phyloP scores from a whole-genome alignment of 2,329 filamentous ascomycete genomes.

The Monosporascus sp. region DNA sequence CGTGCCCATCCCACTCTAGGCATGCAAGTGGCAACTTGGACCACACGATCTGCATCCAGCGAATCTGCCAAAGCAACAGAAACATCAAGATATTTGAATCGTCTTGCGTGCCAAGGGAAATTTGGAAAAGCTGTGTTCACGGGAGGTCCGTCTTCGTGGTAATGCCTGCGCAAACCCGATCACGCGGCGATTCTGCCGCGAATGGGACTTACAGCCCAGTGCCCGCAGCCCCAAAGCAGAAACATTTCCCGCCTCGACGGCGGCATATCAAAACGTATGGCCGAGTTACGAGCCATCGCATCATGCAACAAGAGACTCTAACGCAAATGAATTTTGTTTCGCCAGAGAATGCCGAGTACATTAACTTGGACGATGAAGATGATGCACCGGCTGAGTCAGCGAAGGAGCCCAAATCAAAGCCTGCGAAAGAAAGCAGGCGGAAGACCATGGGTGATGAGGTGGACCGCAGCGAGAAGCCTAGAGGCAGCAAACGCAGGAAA shows the following conservation, averaged over 20 bases:
- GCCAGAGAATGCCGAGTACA: slow-evolving; percentile 11
- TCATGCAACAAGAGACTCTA: slow-evolving; percentile 20
- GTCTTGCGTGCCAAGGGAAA: background rate
- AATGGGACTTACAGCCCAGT: slow-evolving; percentile 17
- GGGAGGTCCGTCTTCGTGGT: background rate
- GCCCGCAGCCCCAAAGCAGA: slow-evolving; percentile 20
- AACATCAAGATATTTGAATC: background rate
- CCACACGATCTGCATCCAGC: too few relatives aligned
- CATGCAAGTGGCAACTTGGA: too few relatives aligned
- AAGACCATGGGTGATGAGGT: slow-evolving; percentile 24
- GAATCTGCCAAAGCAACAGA: background rate
- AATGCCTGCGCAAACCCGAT: slow-evolving; percentile 22
- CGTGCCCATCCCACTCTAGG: too few relatives aligned
- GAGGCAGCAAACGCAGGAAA: slow-evolving; percentile 23
- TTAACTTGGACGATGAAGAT: slow-evolving; percentile 9
- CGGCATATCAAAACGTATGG: slow-evolving; percentile 21
- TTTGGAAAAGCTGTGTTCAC: background rate
- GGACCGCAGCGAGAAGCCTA: slow-evolving; percentile 11
- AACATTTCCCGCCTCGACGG: slow-evolving; percentile 19
- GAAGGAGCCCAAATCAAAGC: slow-evolving; percentile 5
- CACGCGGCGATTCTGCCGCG: slow-evolving; percentile 13
- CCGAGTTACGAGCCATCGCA: slow-evolving; percentile 9
- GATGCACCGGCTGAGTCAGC: slow-evolving; percentile 10
- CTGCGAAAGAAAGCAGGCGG: slow-evolving; percentile 14
- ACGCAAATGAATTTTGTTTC: slow-evolving; percentile 27